Evolutionary conservation across 768 basidiomycete species (phyloP).

Genomic region (Suillus bovinus): DNA sequence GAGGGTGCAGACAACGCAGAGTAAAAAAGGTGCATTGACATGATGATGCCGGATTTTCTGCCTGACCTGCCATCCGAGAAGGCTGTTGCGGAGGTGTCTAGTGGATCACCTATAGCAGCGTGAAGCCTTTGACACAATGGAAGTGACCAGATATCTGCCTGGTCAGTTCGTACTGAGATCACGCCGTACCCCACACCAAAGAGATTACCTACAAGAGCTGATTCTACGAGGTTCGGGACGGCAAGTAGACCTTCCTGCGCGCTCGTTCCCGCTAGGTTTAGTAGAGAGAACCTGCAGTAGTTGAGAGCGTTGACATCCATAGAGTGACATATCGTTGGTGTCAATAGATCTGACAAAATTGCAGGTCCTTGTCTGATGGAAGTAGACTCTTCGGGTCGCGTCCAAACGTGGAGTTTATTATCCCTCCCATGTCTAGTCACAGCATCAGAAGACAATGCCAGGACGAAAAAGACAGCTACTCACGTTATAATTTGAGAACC

Average conservation of each 20-base stretch:
- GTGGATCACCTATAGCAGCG: constrained; percentile 76
- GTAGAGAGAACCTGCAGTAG: constrained; percentile 86
- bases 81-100: constrained; percentile 25
- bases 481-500: constrained; percentile 59
- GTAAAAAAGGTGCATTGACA: constrained; percentile 76
- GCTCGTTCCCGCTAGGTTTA: constrained; percentile 30
- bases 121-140: constrained; percentile 71
- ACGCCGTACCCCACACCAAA: background rate
- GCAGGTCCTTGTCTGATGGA: constrained; percentile 56
- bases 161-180: constrained; percentile 4
- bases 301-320: constrained; percentile 93
- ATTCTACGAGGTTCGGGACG: constrained; percentile 87
- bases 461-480: background rate
- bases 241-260: constrained; percentile 57
- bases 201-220: constrained; percentile 59
- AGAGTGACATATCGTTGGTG: constrained; percentile 59
- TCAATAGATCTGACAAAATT: constrained; percentile 45
- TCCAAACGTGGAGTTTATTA: constrained; percentile 83
- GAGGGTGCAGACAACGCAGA: constrained; percentile 32
- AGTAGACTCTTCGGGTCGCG: constrained; percentile 47
- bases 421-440: constrained; percentile 73
- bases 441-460: background rate
- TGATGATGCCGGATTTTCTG: constrained; percentile 77
- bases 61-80: constrained; percentile 49
- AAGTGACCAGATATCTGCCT: constrained; percentile 89